Evolutionary conservation across 805 yeast species (phyloP).

Genomic region (Metschnikowia corniflorae): DNA sequence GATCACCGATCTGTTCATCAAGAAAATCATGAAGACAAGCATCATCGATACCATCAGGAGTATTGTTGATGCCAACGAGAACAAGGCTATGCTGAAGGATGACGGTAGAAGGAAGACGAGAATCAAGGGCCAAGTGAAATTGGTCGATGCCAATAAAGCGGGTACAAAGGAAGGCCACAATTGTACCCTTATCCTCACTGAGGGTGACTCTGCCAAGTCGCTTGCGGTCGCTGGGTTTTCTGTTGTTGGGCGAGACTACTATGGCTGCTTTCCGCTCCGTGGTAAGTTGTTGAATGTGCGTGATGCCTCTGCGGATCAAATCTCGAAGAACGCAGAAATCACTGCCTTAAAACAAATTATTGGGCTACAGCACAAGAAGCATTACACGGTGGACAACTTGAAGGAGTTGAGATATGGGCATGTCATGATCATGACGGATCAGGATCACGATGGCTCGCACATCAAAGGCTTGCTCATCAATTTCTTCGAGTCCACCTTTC

Average conservation of each 20-base stretch:
- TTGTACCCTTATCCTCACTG: slow-evolving; percentile 91
- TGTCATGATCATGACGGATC: slow-evolving; percentile 99
- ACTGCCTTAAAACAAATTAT: slow-evolving; percentile 93
- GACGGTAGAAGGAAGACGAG: slow-evolving; percentile 85
- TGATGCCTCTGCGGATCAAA: slow-evolving; percentile 95
- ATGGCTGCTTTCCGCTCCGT: slow-evolving; percentile 92
- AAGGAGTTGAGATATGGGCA: slow-evolving; percentile 87
- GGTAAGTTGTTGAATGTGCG: slow-evolving; percentile 95
- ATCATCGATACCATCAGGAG: slow-evolving; percentile 72
- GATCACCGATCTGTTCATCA: slow-evolving; percentile 74
- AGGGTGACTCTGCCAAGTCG: slow-evolving; percentile 94
- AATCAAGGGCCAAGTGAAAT: slow-evolving; percentile 82
- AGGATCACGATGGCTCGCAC: slow-evolving; percentile 98
- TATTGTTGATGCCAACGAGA: slow-evolving; percentile 85
- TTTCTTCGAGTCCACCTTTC: slow-evolving; percentile 89
- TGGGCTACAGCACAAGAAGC: slow-evolving; percentile 91
- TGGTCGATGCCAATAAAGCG: slow-evolving; percentile 94
- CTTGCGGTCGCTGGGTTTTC: slow-evolving; percentile 91
- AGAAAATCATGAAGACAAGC: slow-evolving; percentile 62
- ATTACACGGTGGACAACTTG: slow-evolving; percentile 58
- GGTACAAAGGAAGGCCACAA: slow-evolving; percentile 90
- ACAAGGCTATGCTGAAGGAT: slow-evolving; percentile 77
- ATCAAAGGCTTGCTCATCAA: slow-evolving; percentile 94
- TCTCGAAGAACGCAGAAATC: slow-evolving; percentile 88
- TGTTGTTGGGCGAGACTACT: slow-evolving; percentile 91